Percentiles rank a stretch among this genome's conserved stretches.
Evolutionary conservation across 345 rosid species (phyloP).

Genomic region (Brassica rapa): DNA sequence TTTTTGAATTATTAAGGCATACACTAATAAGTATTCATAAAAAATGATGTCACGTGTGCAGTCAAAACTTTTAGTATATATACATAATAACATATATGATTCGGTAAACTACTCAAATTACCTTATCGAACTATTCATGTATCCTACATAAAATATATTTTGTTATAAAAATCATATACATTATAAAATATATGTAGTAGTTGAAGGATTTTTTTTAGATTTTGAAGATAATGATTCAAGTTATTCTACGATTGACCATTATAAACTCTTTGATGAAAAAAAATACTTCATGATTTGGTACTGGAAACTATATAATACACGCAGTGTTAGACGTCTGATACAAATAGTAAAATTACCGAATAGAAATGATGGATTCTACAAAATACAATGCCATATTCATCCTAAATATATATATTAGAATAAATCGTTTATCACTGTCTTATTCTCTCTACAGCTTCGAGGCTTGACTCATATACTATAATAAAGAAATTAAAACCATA

Average conservation of each 20-base stretch:
- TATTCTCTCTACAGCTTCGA: neutral
- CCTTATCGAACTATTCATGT: neutral
- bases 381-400: constrained; percentile 5
- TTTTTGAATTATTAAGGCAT: too few relatives aligned
- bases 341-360: neutral
- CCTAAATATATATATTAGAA: neutral
- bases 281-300: neutral
- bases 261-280: neutral
- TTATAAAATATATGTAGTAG: neutral
- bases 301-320: too few relatives aligned
- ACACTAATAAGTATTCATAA: too few relatives aligned
- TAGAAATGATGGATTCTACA: neutral
- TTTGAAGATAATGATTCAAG: neutral
- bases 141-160: neutral
- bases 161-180: neutral
- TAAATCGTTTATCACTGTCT: neutral
- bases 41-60: too few relatives aligned
- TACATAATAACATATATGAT: too few relatives aligned
- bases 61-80: too few relatives aligned
- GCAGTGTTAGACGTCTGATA: too few relatives aligned
- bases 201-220: neutral
- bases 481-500: constrained; percentile 16
- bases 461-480: constrained; percentile 4
- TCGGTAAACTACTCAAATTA: neutral
- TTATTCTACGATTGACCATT: neutral